Conservation (phyloP, 768 basidiomycete species). For the Calocybe indica region DNA sequence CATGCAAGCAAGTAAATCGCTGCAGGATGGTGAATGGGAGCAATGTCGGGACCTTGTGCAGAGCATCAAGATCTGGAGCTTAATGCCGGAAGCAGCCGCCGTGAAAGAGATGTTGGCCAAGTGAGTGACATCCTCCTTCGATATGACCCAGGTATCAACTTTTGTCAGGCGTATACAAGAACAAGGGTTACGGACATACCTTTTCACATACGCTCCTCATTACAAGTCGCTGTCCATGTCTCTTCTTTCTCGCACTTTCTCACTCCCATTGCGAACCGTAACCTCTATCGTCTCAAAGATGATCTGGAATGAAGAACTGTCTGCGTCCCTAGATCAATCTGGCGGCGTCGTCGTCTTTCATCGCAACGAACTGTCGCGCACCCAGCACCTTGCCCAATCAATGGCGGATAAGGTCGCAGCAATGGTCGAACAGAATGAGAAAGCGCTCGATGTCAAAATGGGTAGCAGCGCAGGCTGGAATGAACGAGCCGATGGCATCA, state of each 20-base stretch:
- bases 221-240: slow-evolving; percentile 89
- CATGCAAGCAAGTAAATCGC: slow-evolving; percentile 96
- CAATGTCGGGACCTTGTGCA: slow-evolving; percentile 89
- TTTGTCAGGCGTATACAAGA: slow-evolving; percentile 87
- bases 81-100: slow-evolving; percentile 83
- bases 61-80: slow-evolving; percentile 95
- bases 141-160: no score
- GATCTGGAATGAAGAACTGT: slow-evolving; percentile 97
- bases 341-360: slow-evolving; percentile 91
- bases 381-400: slow-evolving; percentile 85
- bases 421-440: slow-evolving; percentile 92
- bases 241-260: slow-evolving; percentile 84
- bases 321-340: slow-evolving; percentile 90
- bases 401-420: slow-evolving; percentile 83
- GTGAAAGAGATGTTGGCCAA: slow-evolving; percentile 95
- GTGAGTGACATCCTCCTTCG: slow-evolving; percentile 37
- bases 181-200: slow-evolving; percentile 92
- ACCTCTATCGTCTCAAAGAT: slow-evolving; percentile 94
- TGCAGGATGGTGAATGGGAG: slow-evolving; percentile 97
- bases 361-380: slow-evolving; percentile 79
- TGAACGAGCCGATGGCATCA: slow-evolving; percentile 62
- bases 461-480: slow-evolving; percentile 61
- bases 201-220: slow-evolving; percentile 95
- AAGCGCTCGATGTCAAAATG: slow-evolving; percentile 78
- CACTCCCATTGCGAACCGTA: slow-evolving; percentile 71